Base-by-base conservation (phyloP, 495 filamentous ascomycete species). In the Jackrogersella multiformis region DNA sequence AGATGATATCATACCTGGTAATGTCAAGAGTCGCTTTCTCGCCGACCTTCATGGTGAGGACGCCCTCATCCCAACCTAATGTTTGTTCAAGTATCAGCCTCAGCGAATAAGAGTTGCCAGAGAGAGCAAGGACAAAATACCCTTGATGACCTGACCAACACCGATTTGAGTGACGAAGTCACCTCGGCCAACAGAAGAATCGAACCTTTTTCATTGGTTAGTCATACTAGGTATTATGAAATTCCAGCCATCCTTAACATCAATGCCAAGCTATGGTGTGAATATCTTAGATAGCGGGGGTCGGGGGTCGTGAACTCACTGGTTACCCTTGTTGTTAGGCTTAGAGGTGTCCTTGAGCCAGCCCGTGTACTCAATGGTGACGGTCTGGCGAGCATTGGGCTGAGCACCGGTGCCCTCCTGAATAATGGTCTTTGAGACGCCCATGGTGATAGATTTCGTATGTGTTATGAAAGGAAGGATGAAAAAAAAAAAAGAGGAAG, bases 51-150 rank as follows among this genome's bases (percentile, higher is more conserved):
- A 96, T 94, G 62, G 86, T 80, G 20, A 85, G 78, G 26, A 96
- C 91, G 61, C 90, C 92, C 81, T 94, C 88, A 64, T 96, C 92
- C 92, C 92, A 96, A 44, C 92, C 92, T 93, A 71, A 42, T 41
- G 34, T 21, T 20, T 23, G 39, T 30, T 35, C 18, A 67, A 42
- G 5, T n/a, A 36, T 75, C 55, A 75, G 61, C 53, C 13, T 32
- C 24, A 30, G 32, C 30, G n/a, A 20, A 35, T 30, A 28, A 36
- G 30, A 8, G 18, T 34, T 61, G 46, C 10, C 20, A 58, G 23
- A 7, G 8, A 28, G 35, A 7, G 28, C 20, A 39, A n/a, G 45
- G 13, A 21, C 12, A 61, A 23, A 77, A 52, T 79, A 93, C 92
- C 92, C 78, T 83, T 85, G 79, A 97, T 97, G 65, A 97, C 88